These are phyloP conservation scores for Gentiana dahurica DNA, from an alignment of 257 asterid species.

Conservation along the genomic window DNA sequence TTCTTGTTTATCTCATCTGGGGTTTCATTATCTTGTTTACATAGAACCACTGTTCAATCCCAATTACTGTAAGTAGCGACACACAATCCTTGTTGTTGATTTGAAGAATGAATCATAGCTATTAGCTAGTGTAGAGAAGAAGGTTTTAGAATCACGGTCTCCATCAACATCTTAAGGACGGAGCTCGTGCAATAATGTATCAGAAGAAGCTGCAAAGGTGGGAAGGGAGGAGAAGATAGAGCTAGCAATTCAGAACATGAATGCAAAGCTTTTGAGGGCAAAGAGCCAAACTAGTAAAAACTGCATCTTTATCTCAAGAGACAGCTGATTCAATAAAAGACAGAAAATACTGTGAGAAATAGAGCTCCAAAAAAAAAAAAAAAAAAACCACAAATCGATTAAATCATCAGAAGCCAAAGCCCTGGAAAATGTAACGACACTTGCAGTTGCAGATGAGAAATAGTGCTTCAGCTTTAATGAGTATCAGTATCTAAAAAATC, in stretches of 20 bases:
- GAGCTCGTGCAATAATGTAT: slow-evolving; percentile 41
- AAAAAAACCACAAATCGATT: slow-evolving; percentile 42
- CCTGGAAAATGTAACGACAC: slow-evolving; percentile 45
- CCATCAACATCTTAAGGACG: slow-evolving; percentile 55
- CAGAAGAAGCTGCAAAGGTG: slow-evolving; percentile 34
- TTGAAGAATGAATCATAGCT: too few relatives aligned
- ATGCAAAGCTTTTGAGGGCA: slow-evolving; percentile 54
- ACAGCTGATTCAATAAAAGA: slow-evolving; percentile 35
- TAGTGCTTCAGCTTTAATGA: slow-evolving; percentile 62
- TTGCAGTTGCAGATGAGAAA: slow-evolving; percentile 37
- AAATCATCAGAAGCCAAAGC: slow-evolving; percentile 59
- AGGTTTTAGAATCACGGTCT: slow-evolving; percentile 63
- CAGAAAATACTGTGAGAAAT: slow-evolving; percentile 47
- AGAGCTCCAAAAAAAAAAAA: slow-evolving; percentile 23
- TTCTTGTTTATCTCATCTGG: too few relatives aligned
- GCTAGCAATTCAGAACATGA: slow-evolving; percentile 43
- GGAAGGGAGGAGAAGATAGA: slow-evolving; percentile 50
- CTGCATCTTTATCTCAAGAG: slow-evolving; percentile 44
- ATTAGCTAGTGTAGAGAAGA: slow-evolving; percentile 36
- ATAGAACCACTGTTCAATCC: too few relatives aligned
- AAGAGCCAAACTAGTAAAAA: slow-evolving; percentile 46
- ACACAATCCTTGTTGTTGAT: too few relatives aligned
- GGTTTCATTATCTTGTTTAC: too few relatives aligned
- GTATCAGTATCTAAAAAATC: slow-evolving; percentile 63
- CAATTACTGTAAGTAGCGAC: too few relatives aligned